Evolutionary conservation across 2,329 filamentous ascomycete species (phyloP).

Genomic region (Fusarium napiforme): DNA sequence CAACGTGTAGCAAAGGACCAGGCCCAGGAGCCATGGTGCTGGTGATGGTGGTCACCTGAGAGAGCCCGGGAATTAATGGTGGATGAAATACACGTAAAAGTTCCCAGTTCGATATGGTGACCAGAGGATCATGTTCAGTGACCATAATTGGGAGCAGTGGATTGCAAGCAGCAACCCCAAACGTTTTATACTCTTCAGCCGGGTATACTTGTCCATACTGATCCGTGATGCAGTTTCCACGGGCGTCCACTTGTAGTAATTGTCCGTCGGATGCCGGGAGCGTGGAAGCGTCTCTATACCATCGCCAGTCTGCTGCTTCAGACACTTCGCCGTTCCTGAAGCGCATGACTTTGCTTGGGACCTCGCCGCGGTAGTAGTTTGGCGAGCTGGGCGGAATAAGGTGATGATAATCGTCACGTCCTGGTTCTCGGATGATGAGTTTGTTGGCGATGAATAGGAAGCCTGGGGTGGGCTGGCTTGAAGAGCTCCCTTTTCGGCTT

Average conservation of each 20-base stretch:
- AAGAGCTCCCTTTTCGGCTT: conserved; percentile 19
- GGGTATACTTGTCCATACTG: neutral
- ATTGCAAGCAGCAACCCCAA: conserved; percentile 52
- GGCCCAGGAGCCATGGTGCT: conserved; percentile 24
- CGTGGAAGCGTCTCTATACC: conserved; percentile 19
- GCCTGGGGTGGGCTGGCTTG: conserved; percentile 23
- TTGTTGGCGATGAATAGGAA: conserved; percentile 57
- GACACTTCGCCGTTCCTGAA: conserved; percentile 48
- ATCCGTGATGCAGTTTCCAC: neutral
- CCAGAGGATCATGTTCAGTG: conserved; percentile 34
- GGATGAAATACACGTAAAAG: conserved; percentile 47
- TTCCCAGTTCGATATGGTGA: conserved; percentile 36
- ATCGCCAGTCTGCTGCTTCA: conserved; percentile 35
- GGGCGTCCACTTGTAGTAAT: conserved; percentile 1
- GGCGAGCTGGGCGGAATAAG: conserved; percentile 44
- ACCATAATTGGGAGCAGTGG: conserved; percentile 51
- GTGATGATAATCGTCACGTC: conserved; percentile 35
- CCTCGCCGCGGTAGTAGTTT: conserved; percentile 43
- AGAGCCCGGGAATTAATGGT: conserved; percentile 40
- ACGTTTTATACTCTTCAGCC: conserved; percentile 37
- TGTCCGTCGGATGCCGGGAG: neutral
- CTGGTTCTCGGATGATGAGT: conserved; percentile 38
- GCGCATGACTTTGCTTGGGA: conserved; percentile 50
- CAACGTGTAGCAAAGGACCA: conserved; percentile 44
- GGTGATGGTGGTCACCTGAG: conserved; percentile 40